Conservation (phyloP, 2,329 filamentous ascomycete species). For the Colletotrichum salicis region DNA sequence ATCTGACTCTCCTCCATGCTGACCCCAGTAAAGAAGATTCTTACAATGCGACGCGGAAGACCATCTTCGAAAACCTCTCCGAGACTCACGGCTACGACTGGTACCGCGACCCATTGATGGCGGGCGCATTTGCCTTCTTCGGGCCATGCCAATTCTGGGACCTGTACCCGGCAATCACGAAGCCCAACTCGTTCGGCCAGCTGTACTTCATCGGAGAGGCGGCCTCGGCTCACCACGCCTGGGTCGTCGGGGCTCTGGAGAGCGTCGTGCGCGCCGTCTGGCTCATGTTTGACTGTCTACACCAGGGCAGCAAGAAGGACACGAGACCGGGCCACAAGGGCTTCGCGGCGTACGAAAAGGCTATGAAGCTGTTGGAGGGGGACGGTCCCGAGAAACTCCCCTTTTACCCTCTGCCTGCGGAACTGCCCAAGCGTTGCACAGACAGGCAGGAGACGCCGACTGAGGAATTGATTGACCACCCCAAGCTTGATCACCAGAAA, state of each 20-base stretch:
- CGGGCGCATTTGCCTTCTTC: constrained; percentile 53
- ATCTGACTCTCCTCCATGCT: constrained; percentile 25
- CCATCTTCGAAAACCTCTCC: no score
- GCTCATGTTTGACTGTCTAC: background rate
- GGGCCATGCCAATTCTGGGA: constrained; percentile 51
- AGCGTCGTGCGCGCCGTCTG: background rate
- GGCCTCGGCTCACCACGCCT: constrained; percentile 49
- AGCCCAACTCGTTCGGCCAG: constrained; percentile 40
- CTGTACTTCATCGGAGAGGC: constrained; percentile 52
- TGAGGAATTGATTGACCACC: no score
- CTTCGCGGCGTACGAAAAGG: background rate
- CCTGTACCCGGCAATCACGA: constrained; percentile 45
- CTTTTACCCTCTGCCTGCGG: no score
- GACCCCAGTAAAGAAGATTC: no score
- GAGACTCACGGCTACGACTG: constrained; percentile 43
- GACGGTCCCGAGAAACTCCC: background rate
- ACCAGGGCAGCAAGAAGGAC: background rate
- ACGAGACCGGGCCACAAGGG: background rate
- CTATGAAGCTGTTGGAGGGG: background rate
- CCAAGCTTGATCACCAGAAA: background rate
- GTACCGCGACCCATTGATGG: constrained; percentile 41
- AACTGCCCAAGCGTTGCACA: background rate
- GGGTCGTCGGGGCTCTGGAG: constrained; percentile 46
- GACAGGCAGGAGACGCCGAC: background rate
- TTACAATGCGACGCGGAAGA: no score